These are phyloP conservation scores for Penicillium waksmanii DNA, from an alignment of 495 filamentous ascomycete genomes.

Conservation along the genomic window DNA sequence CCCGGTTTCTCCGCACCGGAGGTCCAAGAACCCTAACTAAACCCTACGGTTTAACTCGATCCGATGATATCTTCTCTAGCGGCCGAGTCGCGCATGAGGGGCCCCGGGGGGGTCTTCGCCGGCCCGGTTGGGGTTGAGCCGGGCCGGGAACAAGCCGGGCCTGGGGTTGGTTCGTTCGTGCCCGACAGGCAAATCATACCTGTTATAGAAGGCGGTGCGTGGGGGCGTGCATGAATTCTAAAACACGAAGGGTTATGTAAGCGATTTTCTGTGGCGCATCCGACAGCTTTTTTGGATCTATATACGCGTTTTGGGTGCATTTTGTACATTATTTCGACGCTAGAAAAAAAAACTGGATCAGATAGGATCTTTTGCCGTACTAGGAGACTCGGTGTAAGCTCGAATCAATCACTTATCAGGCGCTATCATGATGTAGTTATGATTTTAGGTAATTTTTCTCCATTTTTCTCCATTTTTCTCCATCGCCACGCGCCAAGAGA, in stretches of 20 bases:
- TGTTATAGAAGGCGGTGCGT: conserved; percentile 7
- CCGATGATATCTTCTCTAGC: conserved; percentile 1
- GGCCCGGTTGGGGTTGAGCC: not conserved
- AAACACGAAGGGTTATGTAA: conserved; percentile 7
- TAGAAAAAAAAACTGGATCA: not conserved
- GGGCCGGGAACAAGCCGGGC: conserved; percentile 7
- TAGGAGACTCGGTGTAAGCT: not conserved
- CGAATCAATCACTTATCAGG: conserved; percentile 8
- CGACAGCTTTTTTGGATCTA: not conserved
- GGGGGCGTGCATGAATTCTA: conserved; percentile 2
- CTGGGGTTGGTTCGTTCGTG: conserved; percentile 8
- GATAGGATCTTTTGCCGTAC: conserved; percentile 1
- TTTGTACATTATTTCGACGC: not conserved
- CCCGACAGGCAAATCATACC: not conserved
- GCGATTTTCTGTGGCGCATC: not conserved
- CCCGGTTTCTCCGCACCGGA: not conserved
- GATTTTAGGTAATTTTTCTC: conserved; percentile 3
- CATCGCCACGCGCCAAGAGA: conserved; percentile 30
- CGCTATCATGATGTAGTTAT: conserved; percentile 12
- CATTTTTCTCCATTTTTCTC: conserved; percentile 8
- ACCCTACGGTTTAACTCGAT: not conserved
- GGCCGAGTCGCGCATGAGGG: conserved; percentile 8
- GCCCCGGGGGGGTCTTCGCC: conserved; percentile 14
- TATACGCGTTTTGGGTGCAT: not conserved
- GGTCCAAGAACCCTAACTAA: not conserved